Evolutionary conservation across 768 basidiomycete species (phyloP).

Genomic region (Lanmaoa pseudosensibilis): DNA sequence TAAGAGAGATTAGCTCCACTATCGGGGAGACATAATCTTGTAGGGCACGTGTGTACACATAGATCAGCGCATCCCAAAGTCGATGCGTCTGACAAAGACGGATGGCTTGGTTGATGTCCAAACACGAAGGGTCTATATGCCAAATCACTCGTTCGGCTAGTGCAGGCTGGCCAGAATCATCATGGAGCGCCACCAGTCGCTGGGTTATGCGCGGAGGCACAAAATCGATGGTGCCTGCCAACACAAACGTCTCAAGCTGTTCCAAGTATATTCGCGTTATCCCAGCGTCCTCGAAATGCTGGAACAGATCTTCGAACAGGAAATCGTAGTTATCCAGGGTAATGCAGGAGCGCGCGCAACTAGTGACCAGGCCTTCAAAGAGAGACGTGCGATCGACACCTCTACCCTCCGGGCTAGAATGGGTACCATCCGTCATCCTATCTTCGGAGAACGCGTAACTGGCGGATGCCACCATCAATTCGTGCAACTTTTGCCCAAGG

Average conservation of each 20-base stretch:
- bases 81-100: constrained; percentile 77
- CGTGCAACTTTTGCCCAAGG: constrained; percentile 73
- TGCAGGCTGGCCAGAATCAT: constrained; percentile 65
- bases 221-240: constrained; percentile 66
- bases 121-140: constrained; percentile 88
- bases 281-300: constrained; percentile 80
- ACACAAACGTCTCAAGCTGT: constrained; percentile 79
- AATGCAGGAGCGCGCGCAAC: constrained; percentile 77
- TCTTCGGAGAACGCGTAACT: constrained; percentile 94
- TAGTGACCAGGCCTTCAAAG: constrained; percentile 83
- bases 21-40: constrained; percentile 88
- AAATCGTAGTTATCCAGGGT: constrained; percentile 81
- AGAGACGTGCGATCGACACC: constrained; percentile 90
- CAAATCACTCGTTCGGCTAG: constrained; percentile 88
- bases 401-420: constrained; percentile 74
- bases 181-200: constrained; percentile 75
- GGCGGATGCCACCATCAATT: constrained; percentile 84
- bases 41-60: constrained; percentile 88
- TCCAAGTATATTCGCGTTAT: constrained; percentile 83
- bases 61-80: constrained; percentile 92
- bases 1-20: constrained; percentile 77
- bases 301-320: constrained; percentile 91
- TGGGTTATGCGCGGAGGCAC: constrained; percentile 91
- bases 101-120: constrained; percentile 94
- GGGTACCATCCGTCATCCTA: constrained; percentile 87